phyloP scores from a whole-genome alignment of 2,329 filamentous ascomycete genomes.

The Colletotrichum simmondsii region DNA sequence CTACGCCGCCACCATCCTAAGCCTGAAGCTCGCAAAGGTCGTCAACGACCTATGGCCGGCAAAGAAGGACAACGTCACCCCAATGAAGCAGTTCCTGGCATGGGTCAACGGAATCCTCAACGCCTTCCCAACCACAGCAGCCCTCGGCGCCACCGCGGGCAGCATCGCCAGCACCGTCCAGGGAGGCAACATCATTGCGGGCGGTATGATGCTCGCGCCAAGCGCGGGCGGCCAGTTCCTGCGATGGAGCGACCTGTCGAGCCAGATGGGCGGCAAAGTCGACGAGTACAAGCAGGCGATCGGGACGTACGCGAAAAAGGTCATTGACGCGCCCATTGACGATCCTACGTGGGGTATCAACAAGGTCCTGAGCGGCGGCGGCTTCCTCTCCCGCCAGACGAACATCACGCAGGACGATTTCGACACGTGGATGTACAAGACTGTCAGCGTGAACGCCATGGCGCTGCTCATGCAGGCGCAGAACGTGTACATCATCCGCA shows the following conservation, averaged over 20 bases:
- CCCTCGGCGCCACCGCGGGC: background rate
- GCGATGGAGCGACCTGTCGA: background rate
- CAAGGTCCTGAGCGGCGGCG: background rate
- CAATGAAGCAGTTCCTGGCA: background rate
- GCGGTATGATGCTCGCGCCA: background rate
- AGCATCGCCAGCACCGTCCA: background rate
- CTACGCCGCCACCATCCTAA: background rate
- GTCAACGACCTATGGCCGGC: slow-evolving; percentile 11
- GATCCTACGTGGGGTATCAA: slow-evolving; percentile 23
- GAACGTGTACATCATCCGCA: slow-evolving; percentile 5
- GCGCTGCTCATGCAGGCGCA: slow-evolving; percentile 1
- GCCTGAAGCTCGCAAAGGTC: background rate
- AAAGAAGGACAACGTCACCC: background rate
- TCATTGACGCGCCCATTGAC: slow-evolving; percentile 9
- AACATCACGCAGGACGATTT: slow-evolving; percentile 19
- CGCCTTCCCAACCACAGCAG: background rate
- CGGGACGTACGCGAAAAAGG: background rate
- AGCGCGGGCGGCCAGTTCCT: background rate
- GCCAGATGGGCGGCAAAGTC: background rate
- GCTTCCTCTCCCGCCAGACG: background rate
- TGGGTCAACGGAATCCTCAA: slow-evolving; percentile 12
- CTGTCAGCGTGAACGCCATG: slow-evolving; percentile 9
- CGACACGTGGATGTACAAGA: slow-evolving; percentile 15
- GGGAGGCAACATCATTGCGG: background rate
- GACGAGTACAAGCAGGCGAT: background rate